Base-by-base conservation (phyloP, 2,329 filamentous ascomycete genomes). In the Calonectria honghensis region DNA sequence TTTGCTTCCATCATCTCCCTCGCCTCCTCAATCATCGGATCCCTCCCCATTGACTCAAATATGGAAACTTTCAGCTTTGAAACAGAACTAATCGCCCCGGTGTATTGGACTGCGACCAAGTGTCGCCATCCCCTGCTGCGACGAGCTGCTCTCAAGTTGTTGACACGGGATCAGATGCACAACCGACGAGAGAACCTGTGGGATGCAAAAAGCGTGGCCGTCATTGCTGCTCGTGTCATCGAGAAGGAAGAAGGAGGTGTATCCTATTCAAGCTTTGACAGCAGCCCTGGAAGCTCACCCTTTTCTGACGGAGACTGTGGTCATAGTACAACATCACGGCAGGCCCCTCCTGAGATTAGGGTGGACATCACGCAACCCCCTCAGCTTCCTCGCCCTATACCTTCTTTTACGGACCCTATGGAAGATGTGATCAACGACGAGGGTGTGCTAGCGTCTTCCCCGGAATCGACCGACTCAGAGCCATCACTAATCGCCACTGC, bases 111-210 rank as follows among this genome's bases (percentile, higher is more conserved):
- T 9, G 83, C 81, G 0, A 77, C 80, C 45, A 86, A 85, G 67
- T 88, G 85, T 64, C 82, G 86, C 1, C 86, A 87, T 72, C 89
- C 84, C 0, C 78, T 84, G 20, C 81, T 87, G 6, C 77, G 87
- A 16, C 81, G 86, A 0, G 82, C 85, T 1, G 87, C 86, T 0
- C 78, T 87, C 0, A 78, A 82, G 16, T 80, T 88, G 14, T 78
- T 88, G 13, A 81, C 79, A 7, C 77, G 82, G 5, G 79, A 82
- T 3, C 77, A 83, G 54, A 79, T 83, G 64, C 78, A 78, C 20
- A 77, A 83, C 39, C 79, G 85, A 6, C 78, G 83, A 9, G 87
- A 88, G 74, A 86, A 86, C 45, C 69, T 88, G 0, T 88, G 86
- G 85, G 81, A 84, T 4, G 80, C 81, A 0, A 79, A 81, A 9